A percentile compares a stretch with the other conserved stretches of the same genome.
Evolutionary conservation across 2,329 filamentous ascomycete genomes (phyloP).

Genomic region (Graphium sp.): DNA sequence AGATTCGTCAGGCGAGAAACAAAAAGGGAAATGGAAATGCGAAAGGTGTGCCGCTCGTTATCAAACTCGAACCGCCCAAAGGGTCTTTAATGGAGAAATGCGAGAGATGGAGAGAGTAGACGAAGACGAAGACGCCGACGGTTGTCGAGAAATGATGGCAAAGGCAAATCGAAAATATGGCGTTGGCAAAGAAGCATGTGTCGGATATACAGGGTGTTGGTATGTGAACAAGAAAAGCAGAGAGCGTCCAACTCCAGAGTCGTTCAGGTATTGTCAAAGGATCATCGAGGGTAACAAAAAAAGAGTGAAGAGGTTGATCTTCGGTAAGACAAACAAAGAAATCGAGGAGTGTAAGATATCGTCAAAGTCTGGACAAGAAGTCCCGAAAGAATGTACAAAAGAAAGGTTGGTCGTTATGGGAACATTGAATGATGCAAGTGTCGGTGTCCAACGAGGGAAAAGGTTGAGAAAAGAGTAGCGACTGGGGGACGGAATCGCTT

Average conservation of each 20-base stretch:
- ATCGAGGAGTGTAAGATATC: conserved; percentile 3
- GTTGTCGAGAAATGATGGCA: conserved; percentile 9
- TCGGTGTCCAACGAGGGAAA: no score
- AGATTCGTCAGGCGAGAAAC: conserved; percentile 4
- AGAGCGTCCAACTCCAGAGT: conserved; percentile 4
- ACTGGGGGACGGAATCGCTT: conserved; percentile 3
- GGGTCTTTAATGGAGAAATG: no score
- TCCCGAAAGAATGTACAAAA: conserved; percentile 15
- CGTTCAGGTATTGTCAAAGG: conserved; percentile 4
- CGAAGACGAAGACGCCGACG: no score
- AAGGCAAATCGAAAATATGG: conserved; percentile 13
- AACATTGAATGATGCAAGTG: conserved; percentile 20
- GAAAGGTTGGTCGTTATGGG: conserved; percentile 22
- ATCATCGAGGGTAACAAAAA: conserved; percentile 5
- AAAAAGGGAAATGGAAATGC: neutral
- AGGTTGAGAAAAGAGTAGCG: no score
- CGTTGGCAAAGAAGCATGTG: conserved; percentile 8
- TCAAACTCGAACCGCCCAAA: no score
- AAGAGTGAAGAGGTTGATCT: conserved; percentile 6
- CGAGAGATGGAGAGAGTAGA: no score
- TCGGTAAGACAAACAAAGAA: conserved; percentile 2
- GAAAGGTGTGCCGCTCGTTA: no score
- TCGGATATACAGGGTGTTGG: conserved; percentile 10
- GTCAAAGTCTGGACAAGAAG: conserved; percentile 11
- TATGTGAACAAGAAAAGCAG: conserved; percentile 6